These are phyloP conservation scores for Teratosphaeria gauchensis DNA, from an alignment of 2,329 filamentous ascomycete genomes.

Conservation along the genomic window DNA sequence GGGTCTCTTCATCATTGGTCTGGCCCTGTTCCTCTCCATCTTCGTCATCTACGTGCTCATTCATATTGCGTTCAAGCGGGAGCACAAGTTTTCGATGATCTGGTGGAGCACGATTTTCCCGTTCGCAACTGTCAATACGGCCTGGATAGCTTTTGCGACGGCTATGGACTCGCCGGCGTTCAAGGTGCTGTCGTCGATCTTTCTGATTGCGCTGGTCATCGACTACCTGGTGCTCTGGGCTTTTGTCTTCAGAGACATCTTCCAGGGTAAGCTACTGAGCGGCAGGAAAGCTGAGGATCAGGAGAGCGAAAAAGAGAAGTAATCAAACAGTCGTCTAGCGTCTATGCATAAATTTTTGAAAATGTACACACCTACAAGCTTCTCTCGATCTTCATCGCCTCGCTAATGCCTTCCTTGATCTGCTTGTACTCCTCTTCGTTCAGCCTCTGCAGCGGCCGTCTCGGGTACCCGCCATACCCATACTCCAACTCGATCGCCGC, in stretches of 20 bases:
- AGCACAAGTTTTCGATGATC: slow-evolving; percentile 6
- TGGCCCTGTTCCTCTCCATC: slow-evolving; percentile 8
- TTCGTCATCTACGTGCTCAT: slow-evolving; percentile 8
- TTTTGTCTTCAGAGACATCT: slow-evolving; percentile 7
- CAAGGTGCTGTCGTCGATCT: slow-evolving; percentile 5
- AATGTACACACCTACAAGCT: slow-evolving; percentile 11
- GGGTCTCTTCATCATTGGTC: slow-evolving; percentile 7
- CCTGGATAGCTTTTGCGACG: slow-evolving; percentile 6
- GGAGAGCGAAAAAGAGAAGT: neutral
- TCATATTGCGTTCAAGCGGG: slow-evolving; percentile 2
- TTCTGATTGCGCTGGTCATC: slow-evolving; percentile 7
- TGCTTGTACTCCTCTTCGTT: slow-evolving; percentile 37
- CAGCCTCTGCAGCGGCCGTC: slow-evolving; percentile 60
- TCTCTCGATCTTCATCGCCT: slow-evolving; percentile 21
- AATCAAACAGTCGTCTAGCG: neutral
- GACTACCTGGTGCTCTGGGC: slow-evolving; percentile 8
- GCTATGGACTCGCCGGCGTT: slow-evolving; percentile 12
- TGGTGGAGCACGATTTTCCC: slow-evolving; percentile 17
- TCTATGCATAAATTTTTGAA: neutral
- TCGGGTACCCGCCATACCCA: slow-evolving; percentile 70
- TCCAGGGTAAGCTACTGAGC: slow-evolving; percentile 6
- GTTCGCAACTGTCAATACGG: slow-evolving; percentile 10
- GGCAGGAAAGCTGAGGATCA: slow-evolving; percentile 1
- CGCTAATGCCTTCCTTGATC: slow-evolving; percentile 21
- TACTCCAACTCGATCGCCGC: slow-evolving; percentile 69